These are phyloP conservation scores for Venturia aucupariae DNA, from an alignment of 2,329 filamentous ascomycete species.

Conservation along the genomic window DNA sequence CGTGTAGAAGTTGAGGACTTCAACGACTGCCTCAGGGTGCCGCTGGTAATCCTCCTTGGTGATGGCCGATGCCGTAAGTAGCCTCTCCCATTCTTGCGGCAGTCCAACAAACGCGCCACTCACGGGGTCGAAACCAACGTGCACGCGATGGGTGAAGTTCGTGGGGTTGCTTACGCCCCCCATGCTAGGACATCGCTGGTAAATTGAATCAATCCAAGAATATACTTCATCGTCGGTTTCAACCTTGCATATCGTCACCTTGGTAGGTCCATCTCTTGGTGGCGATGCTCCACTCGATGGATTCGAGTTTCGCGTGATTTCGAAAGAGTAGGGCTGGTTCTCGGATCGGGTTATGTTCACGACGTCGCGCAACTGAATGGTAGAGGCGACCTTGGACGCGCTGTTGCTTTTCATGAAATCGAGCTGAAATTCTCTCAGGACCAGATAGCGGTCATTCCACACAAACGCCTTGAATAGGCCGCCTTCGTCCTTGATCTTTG, in stretches of 20 bases:
- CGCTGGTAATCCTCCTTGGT: constrained; percentile 98
- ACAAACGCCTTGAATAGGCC: constrained; percentile 70
- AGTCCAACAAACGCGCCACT: constrained; percentile 92
- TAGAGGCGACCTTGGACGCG: constrained; percentile 70
- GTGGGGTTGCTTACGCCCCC: constrained; percentile 97
- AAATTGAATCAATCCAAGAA: constrained; percentile 98
- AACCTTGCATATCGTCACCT: constrained; percentile 82
- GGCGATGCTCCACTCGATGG: constrained; percentile 50
- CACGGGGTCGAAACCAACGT: constrained; percentile 93
- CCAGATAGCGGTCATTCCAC: constrained; percentile 87
- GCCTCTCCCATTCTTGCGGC: constrained; percentile 92
- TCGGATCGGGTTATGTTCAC: constrained; percentile 86
- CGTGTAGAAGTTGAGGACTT: constrained; percentile 78
- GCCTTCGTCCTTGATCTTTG: constrained; percentile 81
- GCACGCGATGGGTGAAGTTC: constrained; percentile 93
- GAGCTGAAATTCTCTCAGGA: constrained; percentile 83
- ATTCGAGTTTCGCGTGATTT: constrained; percentile 72
- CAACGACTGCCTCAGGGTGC: constrained; percentile 65
- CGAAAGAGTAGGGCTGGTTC: constrained; percentile 83
- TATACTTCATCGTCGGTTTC: constrained; percentile 96
- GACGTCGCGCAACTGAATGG: constrained; percentile 77
- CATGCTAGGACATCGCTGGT: constrained; percentile 93
- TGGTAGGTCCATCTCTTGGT: constrained; percentile 70
- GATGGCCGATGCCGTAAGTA: constrained; percentile 91
- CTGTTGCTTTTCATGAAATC: constrained; percentile 92